Conservation (phyloP, 768 basidiomycete genomes). For the Tephrocybe sp. region DNA sequence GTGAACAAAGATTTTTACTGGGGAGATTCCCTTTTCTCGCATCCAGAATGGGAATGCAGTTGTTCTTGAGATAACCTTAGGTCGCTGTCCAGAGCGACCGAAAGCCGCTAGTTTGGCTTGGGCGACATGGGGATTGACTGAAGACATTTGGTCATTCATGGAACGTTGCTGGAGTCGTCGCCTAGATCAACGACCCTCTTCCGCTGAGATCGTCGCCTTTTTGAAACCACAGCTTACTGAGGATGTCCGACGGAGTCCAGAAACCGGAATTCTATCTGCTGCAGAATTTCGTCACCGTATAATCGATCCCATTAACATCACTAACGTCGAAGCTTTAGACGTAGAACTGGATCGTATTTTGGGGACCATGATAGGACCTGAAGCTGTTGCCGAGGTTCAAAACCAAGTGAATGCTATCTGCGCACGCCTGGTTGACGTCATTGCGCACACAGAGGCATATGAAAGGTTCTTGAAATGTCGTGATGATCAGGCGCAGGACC, state of each 20-base stretch:
- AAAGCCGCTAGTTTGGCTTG: background rate
- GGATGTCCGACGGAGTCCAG: background rate
- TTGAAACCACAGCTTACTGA: background rate
- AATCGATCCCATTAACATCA: background rate
- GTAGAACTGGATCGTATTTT: too few relatives aligned
- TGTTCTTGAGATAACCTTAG: background rate
- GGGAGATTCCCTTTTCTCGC: background rate
- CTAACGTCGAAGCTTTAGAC: background rate
- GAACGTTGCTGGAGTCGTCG: background rate
- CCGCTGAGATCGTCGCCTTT: background rate
- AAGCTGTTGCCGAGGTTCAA: too few relatives aligned
- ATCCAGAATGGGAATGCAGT: background rate
- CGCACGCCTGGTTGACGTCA: background rate
- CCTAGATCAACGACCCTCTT: background rate
- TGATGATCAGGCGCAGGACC: background rate
- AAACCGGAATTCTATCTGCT: background rate
- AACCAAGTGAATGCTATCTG: background rate
- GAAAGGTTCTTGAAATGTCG: background rate
- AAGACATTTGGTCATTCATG: background rate
- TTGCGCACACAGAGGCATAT: background rate
- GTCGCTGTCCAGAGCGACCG: background rate
- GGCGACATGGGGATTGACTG: background rate
- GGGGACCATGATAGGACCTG: too few relatives aligned
- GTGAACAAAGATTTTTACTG: background rate
- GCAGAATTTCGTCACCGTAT: background rate